Conservation (phyloP, 164 flowering plant genomes). For the Berberis vulgaris region DNA sequence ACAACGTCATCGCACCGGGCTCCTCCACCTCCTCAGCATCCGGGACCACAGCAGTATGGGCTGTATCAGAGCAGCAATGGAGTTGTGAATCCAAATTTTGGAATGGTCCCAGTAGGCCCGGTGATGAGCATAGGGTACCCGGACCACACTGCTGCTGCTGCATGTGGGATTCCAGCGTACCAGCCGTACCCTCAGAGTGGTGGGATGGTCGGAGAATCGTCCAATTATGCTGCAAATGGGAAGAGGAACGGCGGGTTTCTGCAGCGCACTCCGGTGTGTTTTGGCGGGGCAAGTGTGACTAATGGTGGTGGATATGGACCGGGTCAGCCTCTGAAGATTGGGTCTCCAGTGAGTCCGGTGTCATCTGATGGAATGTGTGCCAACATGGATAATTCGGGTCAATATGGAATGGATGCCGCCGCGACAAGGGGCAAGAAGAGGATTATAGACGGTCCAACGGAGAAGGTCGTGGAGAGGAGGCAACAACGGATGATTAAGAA, state of each 20-base stretch:
- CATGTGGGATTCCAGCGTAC: constrained; percentile 16
- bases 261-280: constrained; percentile 17
- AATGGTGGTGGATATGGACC: constrained; percentile 29
- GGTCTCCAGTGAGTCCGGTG: constrained; percentile 53
- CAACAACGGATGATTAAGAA: constrained; percentile 97
- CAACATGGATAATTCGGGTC: constrained; percentile 32
- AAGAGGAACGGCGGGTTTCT: constrained; percentile 27
- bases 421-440: constrained; percentile 56
- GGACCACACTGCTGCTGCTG: constrained; percentile 8
- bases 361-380: constrained; percentile 58
- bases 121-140: constrained; percentile 22
- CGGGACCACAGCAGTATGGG: constrained; percentile 23
- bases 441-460: constrained; percentile 68
- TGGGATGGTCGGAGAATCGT: constrained; percentile 19
- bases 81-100: constrained; percentile 16
- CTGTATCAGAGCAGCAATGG: constrained; percentile 26
- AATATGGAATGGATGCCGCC: constrained; percentile 47
- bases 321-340: constrained; percentile 27
- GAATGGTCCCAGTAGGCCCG: constrained; percentile 7
- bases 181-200: constrained; percentile 20
- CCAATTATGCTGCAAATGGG: constrained; percentile 25
- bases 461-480: constrained; percentile 89
- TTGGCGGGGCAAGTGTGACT: constrained; percentile 33
- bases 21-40: constrained; percentile 13
- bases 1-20: constrained; percentile 1